phyloP scores from a whole-genome alignment of 2,329 filamentous ascomycete genomes.

The Alternaria sp. region DNA sequence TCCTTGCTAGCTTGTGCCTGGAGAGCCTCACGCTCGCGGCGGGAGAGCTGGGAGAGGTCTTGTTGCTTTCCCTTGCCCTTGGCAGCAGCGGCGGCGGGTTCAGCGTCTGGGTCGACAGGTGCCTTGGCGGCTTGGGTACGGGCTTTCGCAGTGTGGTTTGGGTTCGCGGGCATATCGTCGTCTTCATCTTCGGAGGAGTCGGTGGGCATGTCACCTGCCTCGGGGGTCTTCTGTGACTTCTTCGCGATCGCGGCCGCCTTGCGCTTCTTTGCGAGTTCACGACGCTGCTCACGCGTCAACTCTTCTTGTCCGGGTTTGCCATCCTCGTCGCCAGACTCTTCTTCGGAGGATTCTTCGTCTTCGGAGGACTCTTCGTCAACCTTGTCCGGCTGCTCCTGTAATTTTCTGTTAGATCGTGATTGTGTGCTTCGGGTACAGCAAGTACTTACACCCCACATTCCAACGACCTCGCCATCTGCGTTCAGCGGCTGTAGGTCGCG shows the following conservation, averaged over 20 bases:
- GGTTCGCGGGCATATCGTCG: conserved; percentile 81
- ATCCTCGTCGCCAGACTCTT: conserved; percentile 55
- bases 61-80: conserved; percentile 66
- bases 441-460: conserved; percentile 79
- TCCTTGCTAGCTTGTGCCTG: conserved; percentile 90
- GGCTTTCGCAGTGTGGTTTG: conserved; percentile 78
- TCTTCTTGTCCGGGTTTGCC: conserved; percentile 60
- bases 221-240: conserved; percentile 73
- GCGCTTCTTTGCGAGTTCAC: conserved; percentile 84
- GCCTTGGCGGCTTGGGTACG: conserved; percentile 71
- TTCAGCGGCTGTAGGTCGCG: conserved; percentile 88
- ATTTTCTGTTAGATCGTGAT: conserved; percentile 27
- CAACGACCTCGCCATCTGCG: conserved; percentile 84
- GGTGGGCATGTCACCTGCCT: conserved; percentile 85
- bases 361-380: conserved; percentile 59
- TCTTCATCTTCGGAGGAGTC: conserved; percentile 70
- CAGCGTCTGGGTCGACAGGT: conserved; percentile 53
- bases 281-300: conserved; percentile 85
- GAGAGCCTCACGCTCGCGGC: conserved; percentile 77
- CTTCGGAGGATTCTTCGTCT: conserved; percentile 56
- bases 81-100: conserved; percentile 62
- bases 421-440: background rate
- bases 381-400: conserved; percentile 55
- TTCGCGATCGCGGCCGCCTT: conserved; percentile 88
- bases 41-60: conserved; percentile 65